A percentile compares a stretch with the other conserved stretches of the same genome.
Evolutionary conservation across 1,284 basidiomycete genomes (phyloP).

Genomic region (Grifola frondosa): DNA sequence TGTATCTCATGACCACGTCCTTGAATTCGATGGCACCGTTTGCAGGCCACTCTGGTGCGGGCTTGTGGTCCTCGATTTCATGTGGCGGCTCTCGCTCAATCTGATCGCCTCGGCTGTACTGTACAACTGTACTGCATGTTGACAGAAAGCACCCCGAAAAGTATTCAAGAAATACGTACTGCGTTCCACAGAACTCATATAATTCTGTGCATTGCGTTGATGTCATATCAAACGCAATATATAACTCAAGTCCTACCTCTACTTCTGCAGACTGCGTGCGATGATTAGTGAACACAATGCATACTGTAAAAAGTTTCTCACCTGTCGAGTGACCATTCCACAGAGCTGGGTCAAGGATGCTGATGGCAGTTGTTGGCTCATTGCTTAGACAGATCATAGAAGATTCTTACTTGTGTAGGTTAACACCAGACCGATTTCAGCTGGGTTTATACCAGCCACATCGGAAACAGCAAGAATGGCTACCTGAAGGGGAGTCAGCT

Average conservation of each 20-base stretch:
- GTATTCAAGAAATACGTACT: conserved; percentile 33
- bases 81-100: conserved; percentile 68
- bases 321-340: conserved; percentile 52
- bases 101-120: conserved; percentile 55
- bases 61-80: conserved; percentile 53
- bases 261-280: conserved; percentile 56
- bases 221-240: conserved; percentile 1
- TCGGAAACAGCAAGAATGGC: conserved; percentile 52
- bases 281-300: neutral
- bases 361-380: conserved; percentile 16
- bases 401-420: conserved; percentile 57
- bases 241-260: conserved; percentile 42
- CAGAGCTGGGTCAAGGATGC: conserved; percentile 58
- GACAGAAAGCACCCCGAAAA: neutral
- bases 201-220: conserved; percentile 43
- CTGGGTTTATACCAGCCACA: conserved; percentile 56
- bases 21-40: conserved; percentile 52
- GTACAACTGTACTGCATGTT: conserved; percentile 41
- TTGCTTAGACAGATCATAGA: neutral
- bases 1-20: conserved; percentile 56
- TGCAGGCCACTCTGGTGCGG: conserved; percentile 51
- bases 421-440: conserved; percentile 72
- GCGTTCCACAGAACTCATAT: conserved; percentile 76
- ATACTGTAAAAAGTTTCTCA: conserved; percentile 7
- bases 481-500: conserved; percentile 34